These are phyloP conservation scores for Colletotrichum musae DNA, from an alignment of 2,329 filamentous ascomycete species.

Conservation along the genomic window DNA sequence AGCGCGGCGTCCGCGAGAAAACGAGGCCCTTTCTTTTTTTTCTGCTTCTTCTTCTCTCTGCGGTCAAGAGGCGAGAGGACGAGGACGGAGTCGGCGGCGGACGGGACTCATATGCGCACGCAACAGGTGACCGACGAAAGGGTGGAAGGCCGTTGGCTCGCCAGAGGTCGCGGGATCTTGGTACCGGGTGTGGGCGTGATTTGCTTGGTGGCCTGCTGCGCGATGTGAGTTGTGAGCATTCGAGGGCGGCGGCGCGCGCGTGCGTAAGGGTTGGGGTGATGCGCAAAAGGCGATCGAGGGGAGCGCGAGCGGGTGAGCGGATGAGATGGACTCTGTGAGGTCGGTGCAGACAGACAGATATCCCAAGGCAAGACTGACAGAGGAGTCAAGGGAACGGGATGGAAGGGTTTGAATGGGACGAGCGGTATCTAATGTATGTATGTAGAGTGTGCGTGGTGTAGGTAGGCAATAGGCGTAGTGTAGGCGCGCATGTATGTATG, in stretches of 20 bases:
- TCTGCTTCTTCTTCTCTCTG: background rate
- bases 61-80: constrained; percentile 3
- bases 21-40: background rate
- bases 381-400: constrained; percentile 14
- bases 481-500: constrained; percentile 28
- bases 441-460: constrained; percentile 37
- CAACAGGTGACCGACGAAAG: background rate
- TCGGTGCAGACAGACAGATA: background rate
- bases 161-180: constrained; percentile 2
- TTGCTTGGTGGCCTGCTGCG: constrained; percentile 18
- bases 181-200: constrained; percentile 3
- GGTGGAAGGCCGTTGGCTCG: constrained; percentile 3
- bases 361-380: constrained; percentile 18
- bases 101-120: constrained; percentile 24
- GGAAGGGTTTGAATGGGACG: constrained; percentile 34
- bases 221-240: constrained; percentile 31
- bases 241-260: constrained; percentile 5
- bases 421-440: constrained; percentile 42
- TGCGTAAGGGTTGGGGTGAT: constrained; percentile 1
- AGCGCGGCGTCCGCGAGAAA: constrained; percentile 7
- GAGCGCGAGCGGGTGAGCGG: constrained; percentile 2
- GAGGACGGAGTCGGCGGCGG: constrained; percentile 11
- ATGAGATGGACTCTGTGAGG: constrained; percentile 10
- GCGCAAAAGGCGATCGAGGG: background rate
- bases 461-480: background rate